Evolutionary conservation across 1,284 basidiomycete genomes (phyloP).

Genomic region (Schizopora paradoxa): DNA sequence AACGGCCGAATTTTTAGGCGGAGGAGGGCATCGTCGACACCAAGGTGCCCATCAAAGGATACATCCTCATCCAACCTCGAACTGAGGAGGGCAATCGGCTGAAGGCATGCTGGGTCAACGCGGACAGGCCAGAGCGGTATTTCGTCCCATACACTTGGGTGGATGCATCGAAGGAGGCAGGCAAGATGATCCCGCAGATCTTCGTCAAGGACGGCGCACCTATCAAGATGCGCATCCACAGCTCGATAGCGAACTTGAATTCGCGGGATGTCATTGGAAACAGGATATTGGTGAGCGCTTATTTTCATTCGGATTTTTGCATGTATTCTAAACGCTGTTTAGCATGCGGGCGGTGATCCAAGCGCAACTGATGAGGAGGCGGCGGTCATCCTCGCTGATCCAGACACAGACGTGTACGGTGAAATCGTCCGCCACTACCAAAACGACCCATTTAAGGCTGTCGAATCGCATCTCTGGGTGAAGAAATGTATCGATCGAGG

Average conservation of each 20-base stretch:
- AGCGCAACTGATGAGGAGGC: conserved; percentile 59
- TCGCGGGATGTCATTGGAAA: conserved; percentile 55
- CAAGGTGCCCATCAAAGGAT: conserved; percentile 71
- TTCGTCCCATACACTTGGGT: conserved; percentile 76
- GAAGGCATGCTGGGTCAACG: conserved; percentile 57
- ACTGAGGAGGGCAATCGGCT: conserved; percentile 68
- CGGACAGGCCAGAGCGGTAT: conserved; percentile 62
- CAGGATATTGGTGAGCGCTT: conserved; percentile 56
- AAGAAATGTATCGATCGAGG: conserved; percentile 71
- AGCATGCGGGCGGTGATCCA: conserved; percentile 77
- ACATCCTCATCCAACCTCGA: conserved; percentile 61
- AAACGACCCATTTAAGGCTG: conserved; percentile 58
- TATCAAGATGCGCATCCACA: conserved; percentile 70
- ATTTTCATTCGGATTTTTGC: conserved; percentile 3
- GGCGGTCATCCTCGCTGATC: conserved; percentile 70
- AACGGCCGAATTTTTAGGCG: conserved; percentile 33
- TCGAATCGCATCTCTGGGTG: conserved; percentile 76
- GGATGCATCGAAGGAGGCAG: conserved; percentile 70
- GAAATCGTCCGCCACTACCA: conserved; percentile 66
- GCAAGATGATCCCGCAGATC: conserved; percentile 65
- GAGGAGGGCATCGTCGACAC: conserved; percentile 69
- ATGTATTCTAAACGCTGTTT: conserved; percentile 1
- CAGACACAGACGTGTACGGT: conserved; percentile 64
- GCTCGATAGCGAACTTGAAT: conserved; percentile 69
- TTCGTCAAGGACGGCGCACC: conserved; percentile 54